These are phyloP conservation scores for Camillea tinctor DNA, from an alignment of 2,329 filamentous ascomycete species.

Conservation along the genomic window DNA sequence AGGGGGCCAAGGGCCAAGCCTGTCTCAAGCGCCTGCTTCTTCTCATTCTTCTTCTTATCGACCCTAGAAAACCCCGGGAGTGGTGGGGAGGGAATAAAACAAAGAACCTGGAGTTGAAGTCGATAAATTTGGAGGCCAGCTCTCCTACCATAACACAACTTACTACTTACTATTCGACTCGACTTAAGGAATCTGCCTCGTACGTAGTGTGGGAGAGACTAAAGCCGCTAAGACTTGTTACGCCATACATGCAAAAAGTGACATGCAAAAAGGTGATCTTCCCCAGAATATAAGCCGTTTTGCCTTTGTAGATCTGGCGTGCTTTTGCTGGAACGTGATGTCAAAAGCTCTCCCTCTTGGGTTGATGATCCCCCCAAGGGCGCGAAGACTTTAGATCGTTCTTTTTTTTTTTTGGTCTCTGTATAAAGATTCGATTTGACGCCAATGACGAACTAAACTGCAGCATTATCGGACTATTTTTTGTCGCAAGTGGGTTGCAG, in stretches of 20 bases:
- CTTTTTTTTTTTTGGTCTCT: neutral
- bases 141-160: neutral
- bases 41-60: neutral
- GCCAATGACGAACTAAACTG: neutral
- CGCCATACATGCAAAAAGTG: neutral
- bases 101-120: neutral
- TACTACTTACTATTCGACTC: neutral
- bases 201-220: too few species aligned
- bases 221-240: neutral
- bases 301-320: neutral
- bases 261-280: neutral
- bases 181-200: neutral
- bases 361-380: neutral
- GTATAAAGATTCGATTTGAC: neutral
- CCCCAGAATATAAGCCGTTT: neutral
- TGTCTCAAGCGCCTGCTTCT: slow-evolving; percentile 6
- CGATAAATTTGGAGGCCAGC: slow-evolving; percentile 1
- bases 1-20: slow-evolving; percentile 14
- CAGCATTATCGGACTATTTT: neutral
- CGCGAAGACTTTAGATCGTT: neutral
- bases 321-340: neutral
- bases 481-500: neutral
- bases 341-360: neutral
- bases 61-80: slow-evolving; percentile 3
- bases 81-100: slow-evolving; percentile 5